Conservation (phyloP, 2,329 filamentous ascomycete genomes). For the Aspergillus quadrilineatus region DNA sequence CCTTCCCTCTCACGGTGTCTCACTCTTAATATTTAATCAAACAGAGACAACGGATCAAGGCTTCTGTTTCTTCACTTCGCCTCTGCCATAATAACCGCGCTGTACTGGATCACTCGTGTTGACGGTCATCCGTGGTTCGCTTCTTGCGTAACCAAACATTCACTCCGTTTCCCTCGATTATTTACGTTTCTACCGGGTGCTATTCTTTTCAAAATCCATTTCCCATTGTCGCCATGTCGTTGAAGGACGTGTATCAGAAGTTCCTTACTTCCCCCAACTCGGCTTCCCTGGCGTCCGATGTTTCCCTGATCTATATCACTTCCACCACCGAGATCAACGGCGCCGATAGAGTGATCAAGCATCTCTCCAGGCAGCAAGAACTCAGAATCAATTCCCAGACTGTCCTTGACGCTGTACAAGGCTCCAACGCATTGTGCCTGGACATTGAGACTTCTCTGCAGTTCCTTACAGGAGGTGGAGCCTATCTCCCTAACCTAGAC, state of each 20-base stretch:
- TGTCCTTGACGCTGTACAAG: slow-evolving; percentile 71
- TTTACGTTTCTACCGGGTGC: slow-evolving; percentile 9
- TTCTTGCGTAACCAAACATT: slow-evolving; percentile 12
- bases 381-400: slow-evolving; percentile 81
- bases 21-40: neutral
- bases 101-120: neutral
- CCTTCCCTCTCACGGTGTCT: neutral
- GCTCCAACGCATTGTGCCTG: slow-evolving; percentile 64
- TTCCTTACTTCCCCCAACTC: slow-evolving; percentile 68
- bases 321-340: slow-evolving; percentile 75
- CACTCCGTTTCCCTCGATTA: slow-evolving; percentile 11
- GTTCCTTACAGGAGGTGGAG: slow-evolving; percentile 76
- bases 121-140: slow-evolving; percentile 17
- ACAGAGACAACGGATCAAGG: neutral
- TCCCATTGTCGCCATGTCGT: slow-evolving; percentile 36
- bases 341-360: slow-evolving; percentile 75
- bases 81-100: neutral
- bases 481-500: slow-evolving; percentile 84
- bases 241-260: slow-evolving; percentile 62
- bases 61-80: neutral
- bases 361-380: slow-evolving; percentile 68
- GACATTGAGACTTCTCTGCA: slow-evolving; percentile 82
- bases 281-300: slow-evolving; percentile 62
- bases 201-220: slow-evolving; percentile 2
- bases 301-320: slow-evolving; percentile 82